Evolutionary conservation across 441 rosid genomes (phyloP).

Genomic region (Breynia disticha): DNA sequence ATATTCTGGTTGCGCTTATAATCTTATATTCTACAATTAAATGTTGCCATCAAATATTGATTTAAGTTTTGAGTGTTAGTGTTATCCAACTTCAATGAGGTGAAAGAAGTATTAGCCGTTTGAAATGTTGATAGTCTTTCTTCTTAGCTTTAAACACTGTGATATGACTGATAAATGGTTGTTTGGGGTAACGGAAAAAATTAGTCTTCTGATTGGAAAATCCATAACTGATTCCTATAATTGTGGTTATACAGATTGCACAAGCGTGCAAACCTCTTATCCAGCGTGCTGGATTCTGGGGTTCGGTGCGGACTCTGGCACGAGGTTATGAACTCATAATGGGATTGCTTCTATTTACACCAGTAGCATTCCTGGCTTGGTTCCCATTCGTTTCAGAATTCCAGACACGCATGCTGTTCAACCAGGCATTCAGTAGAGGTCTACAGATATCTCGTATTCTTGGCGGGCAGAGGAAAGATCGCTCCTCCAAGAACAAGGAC

Average conservation of each 20-base stretch:
- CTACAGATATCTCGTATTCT: slow-evolving; percentile 85
- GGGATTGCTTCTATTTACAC: slow-evolving; percentile 79
- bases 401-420: slow-evolving; percentile 89
- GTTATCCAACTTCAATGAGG: too few relatives aligned
- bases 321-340: slow-evolving; percentile 67
- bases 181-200: too few relatives aligned
- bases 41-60: too few relatives aligned
- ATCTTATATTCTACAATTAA: too few relatives aligned
- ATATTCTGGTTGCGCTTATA: too few relatives aligned
- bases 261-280: slow-evolving; percentile 73
- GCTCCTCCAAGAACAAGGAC: slow-evolving; percentile 43
- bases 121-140: too few relatives aligned
- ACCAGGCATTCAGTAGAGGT: slow-evolving; percentile 96
- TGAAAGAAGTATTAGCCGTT: too few relatives aligned
- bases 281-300: slow-evolving; percentile 53
- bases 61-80: too few relatives aligned
- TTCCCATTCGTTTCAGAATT: slow-evolving; percentile 86
- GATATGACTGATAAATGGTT: too few relatives aligned
- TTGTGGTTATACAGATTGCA: slow-evolving; percentile 38
- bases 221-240: neutral
- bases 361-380: slow-evolving; percentile 86
- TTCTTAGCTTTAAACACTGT: too few relatives aligned
- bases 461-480: slow-evolving; percentile 59
- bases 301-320: slow-evolving; percentile 60
- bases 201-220: too few relatives aligned